Evolutionary conservation across 1,284 basidiomycete species (phyloP), one percentile per base, ranked within the genome.

Genomic region (Trichosporon asahii): DNA sequence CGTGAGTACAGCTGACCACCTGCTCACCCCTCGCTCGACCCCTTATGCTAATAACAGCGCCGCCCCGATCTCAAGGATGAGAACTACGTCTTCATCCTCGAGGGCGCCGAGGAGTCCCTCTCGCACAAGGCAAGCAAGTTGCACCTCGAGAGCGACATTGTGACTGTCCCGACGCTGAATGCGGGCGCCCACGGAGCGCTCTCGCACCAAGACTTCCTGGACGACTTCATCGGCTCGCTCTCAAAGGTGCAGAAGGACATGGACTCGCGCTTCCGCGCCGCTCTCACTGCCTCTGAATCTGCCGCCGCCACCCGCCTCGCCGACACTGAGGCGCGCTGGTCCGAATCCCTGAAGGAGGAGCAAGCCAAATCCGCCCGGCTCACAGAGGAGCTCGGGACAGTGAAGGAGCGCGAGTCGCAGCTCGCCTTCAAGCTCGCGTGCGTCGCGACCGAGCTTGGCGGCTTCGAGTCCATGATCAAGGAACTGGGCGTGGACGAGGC

Each of bases 61-160:
- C 57, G 57, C 57, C 57, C 57, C 27, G 27, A 31, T 27, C 27
- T 61, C 21, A 29, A n/a, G 5, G 57, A 61, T 8, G 57, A 61
- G 18, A 57, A 27, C 53, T 61, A 31, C 27, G 57, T 61, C 27
- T 61, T 31, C 57, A 61, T 61, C 57, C 57, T 61, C 57, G 57
- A 61, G 11, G 57, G 57, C 27, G 29, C 25, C 25, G 55, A 60
- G 14, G 55, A 60, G 21, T 15, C 55, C 12, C 55, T 60, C 25
- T 29, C 25, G 9, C 55, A 60, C 2, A 29, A 31, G 6, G 29
- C 18, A 33, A 9, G 8, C 27, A 33, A 4, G 9, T 18, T 33
- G 29, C n/a, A 29, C 21, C 57, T 14, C 7, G 57, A 61, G 15
- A n/a, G 57, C 57, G 57, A 61, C 57, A 31, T 61, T 18, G 29